Percentiles rank a stretch among this genome's conserved stretches.
Conservation (phyloP, 495 filamentous ascomycete species). For the Hyaloscypha finlandica region DNA sequence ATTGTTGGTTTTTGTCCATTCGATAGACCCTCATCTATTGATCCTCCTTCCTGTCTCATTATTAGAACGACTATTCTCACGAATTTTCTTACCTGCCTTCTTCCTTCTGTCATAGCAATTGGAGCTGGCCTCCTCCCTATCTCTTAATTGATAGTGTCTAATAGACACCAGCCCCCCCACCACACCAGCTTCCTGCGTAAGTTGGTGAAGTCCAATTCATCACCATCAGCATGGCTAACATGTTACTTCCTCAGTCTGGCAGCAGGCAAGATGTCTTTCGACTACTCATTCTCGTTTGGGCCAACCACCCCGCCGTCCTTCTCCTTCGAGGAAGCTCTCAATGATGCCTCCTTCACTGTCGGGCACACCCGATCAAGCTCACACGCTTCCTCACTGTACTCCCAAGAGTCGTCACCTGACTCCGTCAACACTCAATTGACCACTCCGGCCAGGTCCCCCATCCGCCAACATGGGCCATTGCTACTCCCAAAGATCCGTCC, state of each 20-base stretch:
- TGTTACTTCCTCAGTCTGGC: conserved; percentile 26
- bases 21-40: conserved; percentile 20
- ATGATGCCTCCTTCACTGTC: conserved; percentile 40
- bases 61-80: conserved; percentile 35
- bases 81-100: conserved; percentile 36
- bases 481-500: conserved; percentile 85
- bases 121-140: conserved; percentile 45
- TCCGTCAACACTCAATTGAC: conserved; percentile 63
- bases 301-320: conserved; percentile 41
- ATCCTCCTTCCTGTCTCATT: conserved; percentile 20
- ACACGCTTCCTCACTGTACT: conserved; percentile 57
- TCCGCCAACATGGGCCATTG: conserved; percentile 76
- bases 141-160: conserved; percentile 32
- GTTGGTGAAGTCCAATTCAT: conserved; percentile 13
- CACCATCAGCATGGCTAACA: conserved; percentile 20
- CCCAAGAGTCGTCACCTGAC: conserved; percentile 75
- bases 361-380: conserved; percentile 44
- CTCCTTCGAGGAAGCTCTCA: conserved; percentile 40
- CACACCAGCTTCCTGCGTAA: conserved; percentile 27
- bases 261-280: conserved; percentile 54
- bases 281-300: conserved; percentile 58
- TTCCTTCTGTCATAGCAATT: conserved; percentile 28
- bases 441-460: conserved; percentile 71
- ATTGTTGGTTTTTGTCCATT: conserved; percentile 34
- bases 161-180: conserved; percentile 25